Conservation (phyloP, 1,284 basidiomycete species). For the Papiliotrema flavescens region DNA sequence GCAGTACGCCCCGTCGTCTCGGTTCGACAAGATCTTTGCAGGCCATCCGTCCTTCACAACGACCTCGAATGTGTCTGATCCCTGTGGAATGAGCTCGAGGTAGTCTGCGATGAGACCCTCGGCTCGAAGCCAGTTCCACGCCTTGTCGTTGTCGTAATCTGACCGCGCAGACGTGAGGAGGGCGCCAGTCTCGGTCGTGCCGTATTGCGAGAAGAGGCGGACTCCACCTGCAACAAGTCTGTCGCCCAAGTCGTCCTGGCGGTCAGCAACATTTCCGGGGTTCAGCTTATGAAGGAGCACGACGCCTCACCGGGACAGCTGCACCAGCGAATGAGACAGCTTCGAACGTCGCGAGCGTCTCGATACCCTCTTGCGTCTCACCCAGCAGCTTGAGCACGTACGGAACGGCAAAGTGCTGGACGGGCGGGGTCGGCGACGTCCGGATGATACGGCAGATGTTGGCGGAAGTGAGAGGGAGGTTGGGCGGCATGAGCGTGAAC, state of each 20-base stretch:
- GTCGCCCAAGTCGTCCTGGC: constrained; percentile 57
- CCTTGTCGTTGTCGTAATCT: constrained; percentile 55
- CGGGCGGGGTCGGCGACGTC: constrained; percentile 41
- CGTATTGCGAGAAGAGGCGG: constrained; percentile 57
- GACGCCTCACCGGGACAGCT: constrained; percentile 34
- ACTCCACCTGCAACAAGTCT: constrained; percentile 55
- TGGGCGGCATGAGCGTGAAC: constrained; percentile 56
- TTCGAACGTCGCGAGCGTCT: constrained; percentile 54
- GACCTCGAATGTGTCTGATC: constrained; percentile 55
- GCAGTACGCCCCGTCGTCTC: constrained; percentile 59
- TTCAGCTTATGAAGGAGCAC: too few relatives aligned
- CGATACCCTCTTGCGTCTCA: constrained; percentile 54
- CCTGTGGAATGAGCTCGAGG: constrained; percentile 53
- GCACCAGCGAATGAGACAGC: constrained; percentile 52
- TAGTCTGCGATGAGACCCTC: constrained; percentile 50
- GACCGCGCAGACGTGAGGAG: constrained; percentile 53
- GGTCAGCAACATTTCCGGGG: constrained; percentile 50
- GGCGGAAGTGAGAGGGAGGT: constrained; percentile 56
- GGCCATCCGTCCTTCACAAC: constrained; percentile 59
- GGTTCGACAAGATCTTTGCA: constrained; percentile 57
- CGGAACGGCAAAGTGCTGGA: constrained; percentile 50
- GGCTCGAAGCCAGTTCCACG: constrained; percentile 59
- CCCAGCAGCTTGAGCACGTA: constrained; percentile 55
- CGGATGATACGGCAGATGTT: constrained; percentile 50
- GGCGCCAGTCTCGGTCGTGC: constrained; percentile 51